Percentiles rank a stretch among this genome's conserved stretches.
Conservation (phyloP, 148 eudicot species). For the Mesembryanthemum crystallinum region DNA sequence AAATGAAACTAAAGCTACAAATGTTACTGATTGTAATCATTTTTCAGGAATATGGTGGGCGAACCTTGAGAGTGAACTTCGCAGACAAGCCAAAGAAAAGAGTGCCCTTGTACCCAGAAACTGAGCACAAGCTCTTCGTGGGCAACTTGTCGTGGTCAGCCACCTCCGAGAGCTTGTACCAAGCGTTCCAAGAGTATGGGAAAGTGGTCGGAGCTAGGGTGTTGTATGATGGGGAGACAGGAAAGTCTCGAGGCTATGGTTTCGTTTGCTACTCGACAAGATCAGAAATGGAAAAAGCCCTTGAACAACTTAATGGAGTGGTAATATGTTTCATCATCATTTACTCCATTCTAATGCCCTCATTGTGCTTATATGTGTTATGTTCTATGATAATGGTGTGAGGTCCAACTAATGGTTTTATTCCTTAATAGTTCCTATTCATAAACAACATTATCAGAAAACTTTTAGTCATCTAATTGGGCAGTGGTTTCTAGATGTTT, state of each 20-base stretch:
- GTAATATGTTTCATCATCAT: conserved; percentile 35
- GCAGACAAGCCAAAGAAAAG: conserved; percentile 74
- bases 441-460: too few species aligned
- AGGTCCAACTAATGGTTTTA: too few species aligned
- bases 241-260: conserved; percentile 89
- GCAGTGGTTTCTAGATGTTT: too few species aligned
- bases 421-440: too few species aligned
- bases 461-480: too few species aligned
- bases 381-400: too few species aligned
- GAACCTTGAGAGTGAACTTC: conserved; percentile 79
- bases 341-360: not conserved
- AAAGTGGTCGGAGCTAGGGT: conserved; percentile 87
- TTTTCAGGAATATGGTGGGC: conserved; percentile 78
- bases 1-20: too few species aligned
- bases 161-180: conserved; percentile 64
- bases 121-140: conserved; percentile 82
- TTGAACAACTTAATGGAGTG: conserved; percentile 78
- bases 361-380: too few species aligned
- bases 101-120: conserved; percentile 78
- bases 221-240: conserved; percentile 83
- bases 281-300: conserved; percentile 79
- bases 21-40: too few species aligned
- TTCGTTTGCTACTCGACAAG: conserved; percentile 61
- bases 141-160: conserved; percentile 89
- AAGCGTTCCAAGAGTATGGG: conserved; percentile 63